Conservation (phyloP, 257 asterid genomes). For the Cynanchum wilfordii region DNA sequence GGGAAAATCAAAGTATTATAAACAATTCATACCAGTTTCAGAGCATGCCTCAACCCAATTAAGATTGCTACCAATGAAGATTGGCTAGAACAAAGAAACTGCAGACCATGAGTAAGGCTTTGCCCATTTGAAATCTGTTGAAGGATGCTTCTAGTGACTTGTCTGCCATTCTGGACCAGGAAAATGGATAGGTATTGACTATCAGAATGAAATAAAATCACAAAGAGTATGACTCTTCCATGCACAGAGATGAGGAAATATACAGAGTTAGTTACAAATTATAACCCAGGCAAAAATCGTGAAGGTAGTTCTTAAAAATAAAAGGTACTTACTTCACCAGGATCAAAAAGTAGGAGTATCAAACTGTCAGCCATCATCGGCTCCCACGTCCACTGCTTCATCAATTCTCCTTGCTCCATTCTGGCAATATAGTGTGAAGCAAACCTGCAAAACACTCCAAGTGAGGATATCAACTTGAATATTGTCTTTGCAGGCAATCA, state of each 20-base stretch:
- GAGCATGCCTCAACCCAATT: slow-evolving; percentile 76
- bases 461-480: slow-evolving; percentile 12
- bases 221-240: neutral
- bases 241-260: neutral
- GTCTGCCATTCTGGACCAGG: slow-evolving; percentile 70
- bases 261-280: neutral
- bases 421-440: slow-evolving; percentile 57
- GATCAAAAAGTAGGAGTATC: slow-evolving; percentile 89
- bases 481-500: slow-evolving; percentile 13
- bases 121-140: slow-evolving; percentile 75
- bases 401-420: slow-evolving; percentile 67
- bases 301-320: neutral
- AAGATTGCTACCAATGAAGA: slow-evolving; percentile 61
- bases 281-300: neutral
- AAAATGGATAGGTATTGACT: slow-evolving; percentile 10
- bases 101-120: slow-evolving; percentile 74
- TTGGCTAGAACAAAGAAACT: slow-evolving; percentile 74
- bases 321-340: slow-evolving; percentile 66
- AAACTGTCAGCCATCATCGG: slow-evolving; percentile 81
- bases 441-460: slow-evolving; percentile 53
- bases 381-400: slow-evolving; percentile 95
- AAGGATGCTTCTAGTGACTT: slow-evolving; percentile 68
- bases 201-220: slow-evolving; percentile 10
- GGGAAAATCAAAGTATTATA: neutral
- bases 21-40: slow-evolving; percentile 59